Percentiles rank a stretch among this genome's conserved stretches.
Evolutionary conservation across 768 basidiomycete species (phyloP).

Genomic region (Dictyophora rubrovolvata): DNA sequence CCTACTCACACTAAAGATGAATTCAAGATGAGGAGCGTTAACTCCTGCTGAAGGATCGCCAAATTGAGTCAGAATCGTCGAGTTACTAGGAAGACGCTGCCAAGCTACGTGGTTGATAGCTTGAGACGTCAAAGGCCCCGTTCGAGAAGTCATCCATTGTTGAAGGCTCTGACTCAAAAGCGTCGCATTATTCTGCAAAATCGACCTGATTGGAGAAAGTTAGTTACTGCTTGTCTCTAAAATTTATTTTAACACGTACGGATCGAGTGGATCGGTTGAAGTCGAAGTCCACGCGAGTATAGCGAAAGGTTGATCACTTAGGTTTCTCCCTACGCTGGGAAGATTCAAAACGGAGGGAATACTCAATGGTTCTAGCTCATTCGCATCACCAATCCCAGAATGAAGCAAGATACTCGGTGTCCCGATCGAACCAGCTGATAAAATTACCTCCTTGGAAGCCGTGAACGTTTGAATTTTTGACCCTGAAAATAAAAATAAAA

Average conservation of each 20-base stretch:
- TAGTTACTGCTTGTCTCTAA: not conserved
- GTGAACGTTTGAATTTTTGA: conserved; percentile 9
- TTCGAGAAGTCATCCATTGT: conserved; percentile 19
- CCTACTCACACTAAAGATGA: conserved; percentile 26
- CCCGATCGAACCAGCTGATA: conserved; percentile 29
- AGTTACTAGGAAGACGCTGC: conserved; percentile 21
- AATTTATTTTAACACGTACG: not conserved
- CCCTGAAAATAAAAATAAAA: not conserved
- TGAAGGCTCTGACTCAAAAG: not conserved
- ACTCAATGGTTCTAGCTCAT: conserved; percentile 17
- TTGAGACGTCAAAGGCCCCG: conserved; percentile 20
- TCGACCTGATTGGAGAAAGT: not conserved
- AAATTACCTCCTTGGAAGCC: conserved; percentile 27
- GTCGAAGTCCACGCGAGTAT: conserved; percentile 16
- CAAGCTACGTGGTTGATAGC: conserved; percentile 20
- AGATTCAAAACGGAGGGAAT: conserved; percentile 22
- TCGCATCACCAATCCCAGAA: conserved; percentile 25
- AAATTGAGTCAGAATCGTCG: conserved; percentile 20
- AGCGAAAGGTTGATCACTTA: conserved; percentile 26
- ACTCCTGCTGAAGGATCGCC: conserved; percentile 28
- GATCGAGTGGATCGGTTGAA: not conserved
- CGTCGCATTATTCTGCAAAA: not conserved
- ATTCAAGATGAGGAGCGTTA: conserved; percentile 25
- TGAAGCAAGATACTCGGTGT: conserved; percentile 22
- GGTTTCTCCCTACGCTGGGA: conserved; percentile 30